Percentiles rank a stretch among this genome's conserved stretches.
Conservation (phyloP, 2,329 filamentous ascomycete genomes). For the Hymenoscyphus fraxineus region DNA sequence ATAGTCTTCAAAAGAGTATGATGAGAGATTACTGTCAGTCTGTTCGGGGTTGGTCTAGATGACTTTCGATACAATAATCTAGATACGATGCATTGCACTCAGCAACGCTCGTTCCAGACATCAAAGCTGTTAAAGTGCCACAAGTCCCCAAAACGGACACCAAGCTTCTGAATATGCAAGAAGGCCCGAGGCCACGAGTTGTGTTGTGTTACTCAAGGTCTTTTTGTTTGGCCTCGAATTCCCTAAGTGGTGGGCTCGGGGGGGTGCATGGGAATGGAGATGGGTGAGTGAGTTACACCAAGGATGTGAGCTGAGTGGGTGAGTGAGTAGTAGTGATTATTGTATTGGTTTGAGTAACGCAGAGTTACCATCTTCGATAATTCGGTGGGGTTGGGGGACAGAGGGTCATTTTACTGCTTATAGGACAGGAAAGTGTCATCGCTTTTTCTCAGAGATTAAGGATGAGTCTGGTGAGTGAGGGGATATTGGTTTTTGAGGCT, state of each 20-base stretch:
- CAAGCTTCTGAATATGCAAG: not conserved
- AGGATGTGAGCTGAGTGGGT: not conserved
- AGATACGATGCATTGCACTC: too few species aligned
- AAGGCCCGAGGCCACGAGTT: conserved; percentile 2
- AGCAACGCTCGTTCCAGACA: too few species aligned
- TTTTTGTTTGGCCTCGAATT: not conserved
- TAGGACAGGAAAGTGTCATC: not conserved
- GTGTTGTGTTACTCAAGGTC: not conserved
- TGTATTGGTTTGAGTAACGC: not conserved
- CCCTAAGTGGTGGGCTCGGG: not conserved
- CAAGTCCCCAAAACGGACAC: too few species aligned
- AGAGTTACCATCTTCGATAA: not conserved
- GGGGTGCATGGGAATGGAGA: not conserved
- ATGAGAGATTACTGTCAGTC: not conserved
- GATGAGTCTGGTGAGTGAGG: too few species aligned
- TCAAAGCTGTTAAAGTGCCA: too few species aligned
- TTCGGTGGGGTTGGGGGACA: not conserved
- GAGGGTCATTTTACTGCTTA: not conserved
- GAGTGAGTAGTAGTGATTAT: not conserved
- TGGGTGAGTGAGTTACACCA: not conserved
- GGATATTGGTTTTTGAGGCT: too few species aligned
- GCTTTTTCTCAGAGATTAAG: too few species aligned
- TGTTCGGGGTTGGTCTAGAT: too few species aligned
- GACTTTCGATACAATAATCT: too few species aligned
- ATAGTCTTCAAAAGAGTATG: not conserved